Evolutionary conservation across 1,284 basidiomycete species (phyloP).

Genomic region (Blastosporella zonata): DNA sequence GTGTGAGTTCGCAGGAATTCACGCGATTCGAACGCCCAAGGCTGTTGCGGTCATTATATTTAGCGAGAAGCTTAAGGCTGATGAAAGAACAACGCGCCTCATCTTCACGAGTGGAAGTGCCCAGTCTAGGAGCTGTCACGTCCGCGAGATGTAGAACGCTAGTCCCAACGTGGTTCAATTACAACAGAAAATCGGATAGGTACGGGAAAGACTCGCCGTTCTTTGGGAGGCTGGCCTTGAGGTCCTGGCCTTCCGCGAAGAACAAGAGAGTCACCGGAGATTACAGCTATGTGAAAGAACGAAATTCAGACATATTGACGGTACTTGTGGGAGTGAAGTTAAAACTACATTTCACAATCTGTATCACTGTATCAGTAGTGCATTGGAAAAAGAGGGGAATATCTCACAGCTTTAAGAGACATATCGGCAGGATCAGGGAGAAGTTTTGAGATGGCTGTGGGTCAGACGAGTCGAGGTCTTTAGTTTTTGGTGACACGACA

Average conservation of each 20-base stretch:
- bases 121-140: conserved; percentile 76
- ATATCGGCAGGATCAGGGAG: conserved; percentile 31
- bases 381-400: conserved; percentile 2
- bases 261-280: conserved; percentile 86
- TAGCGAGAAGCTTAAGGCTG: neutral
- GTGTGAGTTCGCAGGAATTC: conserved; percentile 85
- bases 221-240: conserved; percentile 84
- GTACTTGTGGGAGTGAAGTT: conserved; percentile 7
- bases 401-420: conserved; percentile 68
- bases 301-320: conserved; percentile 14
- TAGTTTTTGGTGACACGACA: conserved; percentile 14
- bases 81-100: conserved; percentile 56
- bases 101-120: conserved; percentile 79
- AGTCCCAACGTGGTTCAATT: conserved; percentile 11
- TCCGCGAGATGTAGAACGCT: conserved; percentile 88
- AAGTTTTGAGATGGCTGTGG: conserved; percentile 2
- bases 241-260: conserved; percentile 74
- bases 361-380: conserved; percentile 9
- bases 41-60: conserved; percentile 39
- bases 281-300: conserved; percentile 58
- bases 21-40: conserved; percentile 90
- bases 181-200: neutral
- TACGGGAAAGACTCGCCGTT: conserved; percentile 53
- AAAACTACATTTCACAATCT: conserved; percentile 70
- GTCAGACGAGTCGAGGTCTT: neutral